Base-by-base conservation (phyloP, 345 rosid species). In the Citrus mangshanensis region DNA sequence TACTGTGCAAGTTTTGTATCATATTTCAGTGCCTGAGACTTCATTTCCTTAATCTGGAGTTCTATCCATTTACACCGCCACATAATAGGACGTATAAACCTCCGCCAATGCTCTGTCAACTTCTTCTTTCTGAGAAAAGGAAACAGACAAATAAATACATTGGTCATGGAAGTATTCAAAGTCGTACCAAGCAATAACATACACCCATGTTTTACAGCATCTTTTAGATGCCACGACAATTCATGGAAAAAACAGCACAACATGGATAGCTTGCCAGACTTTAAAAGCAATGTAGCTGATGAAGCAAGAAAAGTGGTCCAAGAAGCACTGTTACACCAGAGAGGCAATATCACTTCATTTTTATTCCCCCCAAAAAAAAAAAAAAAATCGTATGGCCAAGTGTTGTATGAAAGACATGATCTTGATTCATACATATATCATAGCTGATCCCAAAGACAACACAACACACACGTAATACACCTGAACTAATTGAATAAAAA, bases 51-150 rank as follows among this genome's bases (percentile, higher is more conserved):
- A 63, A 90, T 79, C 70, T 83, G 92, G 79, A 93, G 85, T 71
- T 95, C 98, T 56, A 89, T 63, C 98, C 97, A 89, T 88, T 91
- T 91, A 82, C 93, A 92, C 3, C 93, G 88, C 98, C 97, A 95
- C 88, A 60, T 83, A 62, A 93, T 79, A 71, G 98, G 98, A 72
- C 73, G 93, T 82, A 92, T 80, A 78, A 86, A 93, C 84, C 80
- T 89, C 86, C 85, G 89, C 97, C 98, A 95, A 19, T 92, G 98
- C 86, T 92, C 92, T 9, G 93, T 88, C 87, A 92, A 56, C 91
- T 87, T 93, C 81, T 79, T 95, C 87, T 93, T 96, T 82, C 95
- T 89, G 35, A 75, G 32, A 30, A 82, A 27, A 27, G 34, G 54
- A 28, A 68, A 51, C 21, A 62, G 32, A 19, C 38, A 61, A 55